Evolutionary conservation across 164 flowering plant species (phyloP), one percentile per base, ranked within the genome.

Genomic region (Macadamia integrifolia): DNA sequence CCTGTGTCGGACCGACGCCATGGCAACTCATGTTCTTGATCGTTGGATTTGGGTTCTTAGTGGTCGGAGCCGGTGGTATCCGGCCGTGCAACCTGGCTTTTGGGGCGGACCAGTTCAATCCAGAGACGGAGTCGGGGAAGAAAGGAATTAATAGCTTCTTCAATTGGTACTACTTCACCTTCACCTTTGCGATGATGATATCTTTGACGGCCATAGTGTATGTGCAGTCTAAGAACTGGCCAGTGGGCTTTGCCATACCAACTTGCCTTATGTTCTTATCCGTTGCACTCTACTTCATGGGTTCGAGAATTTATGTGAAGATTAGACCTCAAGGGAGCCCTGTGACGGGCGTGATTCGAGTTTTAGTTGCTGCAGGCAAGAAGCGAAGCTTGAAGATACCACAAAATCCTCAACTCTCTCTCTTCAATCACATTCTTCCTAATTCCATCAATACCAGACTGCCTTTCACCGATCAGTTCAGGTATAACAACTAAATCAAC

Each of bases 151-250:
- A 79, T 72, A 92, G 97, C 70, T 94, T 94, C 84, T 92, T 92
- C 86, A 92, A 92, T 59, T 94, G 98, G 98, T 94, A 90, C 76
- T 88, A 77, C 79, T 88, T 90, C 83, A 90, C 97, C 42, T 86
- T 74, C 79, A 90, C 97, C 9, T 82, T 88, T 58, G 96, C 95
- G 0, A 70, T 78, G 79, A 81, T 92, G 85, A 64, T 94, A 3
- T 83, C 97, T 1, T 58, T 92, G 55, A 92, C 97, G 0, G 14
- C 84, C 53, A 84, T 94, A 3, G 96, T 94, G 10, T 94, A 89
- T 44, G 84, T 94, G 23, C 97, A 94, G 75, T 73, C 88, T 31
- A 75, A 78, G 23, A 90, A 84, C 71, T 92, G 98, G 98, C 75
- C 86, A 10, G 31, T 85, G 1, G 98, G 98, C 7, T 62, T 92